phyloP scores from a whole-genome alignment of 176 grass and related monocot genomes.

The Lolium multiflorum region DNA sequence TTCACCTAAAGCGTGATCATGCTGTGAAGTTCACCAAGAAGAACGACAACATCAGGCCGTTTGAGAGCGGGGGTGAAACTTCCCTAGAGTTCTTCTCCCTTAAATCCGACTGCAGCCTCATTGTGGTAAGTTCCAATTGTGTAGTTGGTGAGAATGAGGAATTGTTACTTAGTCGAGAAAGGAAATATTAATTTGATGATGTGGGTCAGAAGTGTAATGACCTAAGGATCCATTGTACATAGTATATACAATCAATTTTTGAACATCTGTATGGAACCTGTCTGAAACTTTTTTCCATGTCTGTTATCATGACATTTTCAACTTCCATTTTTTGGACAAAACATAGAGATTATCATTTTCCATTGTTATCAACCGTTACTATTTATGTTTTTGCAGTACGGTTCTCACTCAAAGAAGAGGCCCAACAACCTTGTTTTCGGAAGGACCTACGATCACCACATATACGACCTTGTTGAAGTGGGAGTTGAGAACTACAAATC shows the following conservation, averaged over 20 bases:
- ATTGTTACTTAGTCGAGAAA: not conserved
- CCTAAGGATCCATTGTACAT: not conserved
- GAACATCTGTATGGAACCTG: not conserved
- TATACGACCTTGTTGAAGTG: conserved; percentile 78
- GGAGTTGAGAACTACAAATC: conserved; percentile 61
- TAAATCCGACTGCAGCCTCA: conserved; percentile 94
- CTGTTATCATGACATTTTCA: not conserved
- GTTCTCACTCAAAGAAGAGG: conserved; percentile 98
- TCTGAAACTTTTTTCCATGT: not conserved
- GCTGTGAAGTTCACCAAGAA: conserved; percentile 88
- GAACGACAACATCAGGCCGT: conserved; percentile 89
- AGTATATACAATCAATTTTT: not conserved
- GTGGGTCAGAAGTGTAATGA: not conserved
- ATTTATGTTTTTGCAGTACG: conserved; percentile 56
- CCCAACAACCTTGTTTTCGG: conserved; percentile 89
- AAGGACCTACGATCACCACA: conserved; percentile 90
- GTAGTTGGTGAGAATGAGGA: not conserved
- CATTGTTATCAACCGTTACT: conserved; percentile 20
- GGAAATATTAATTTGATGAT: not conserved
- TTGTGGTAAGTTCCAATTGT: conserved; percentile 63
- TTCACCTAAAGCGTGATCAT: conserved; percentile 85
- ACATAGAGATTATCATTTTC: not conserved
- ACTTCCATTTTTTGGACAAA: not conserved
- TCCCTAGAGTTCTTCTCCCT: conserved; percentile 95
- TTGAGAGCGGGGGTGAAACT: conserved; percentile 86